Percentiles rank a stretch among this genome's conserved stretches.
phyloP scores from a whole-genome alignment of 768 basidiomycete genomes.

The Leccinum longicurvipes region DNA sequence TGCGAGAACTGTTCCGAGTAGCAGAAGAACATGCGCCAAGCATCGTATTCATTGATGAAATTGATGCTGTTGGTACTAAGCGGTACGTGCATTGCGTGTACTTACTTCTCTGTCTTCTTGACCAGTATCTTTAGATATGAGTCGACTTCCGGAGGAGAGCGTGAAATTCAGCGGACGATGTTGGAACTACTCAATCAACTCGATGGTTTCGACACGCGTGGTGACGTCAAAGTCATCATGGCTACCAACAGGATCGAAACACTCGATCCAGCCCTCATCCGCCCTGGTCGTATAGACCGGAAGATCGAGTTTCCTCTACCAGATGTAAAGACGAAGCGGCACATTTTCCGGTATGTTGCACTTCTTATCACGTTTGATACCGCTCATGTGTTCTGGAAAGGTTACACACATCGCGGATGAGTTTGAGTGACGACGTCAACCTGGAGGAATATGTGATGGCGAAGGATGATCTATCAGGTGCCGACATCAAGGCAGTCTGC shows the following conservation, averaged over 20 bases:
- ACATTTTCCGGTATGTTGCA: conserved; percentile 81
- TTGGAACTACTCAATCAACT: conserved; percentile 97
- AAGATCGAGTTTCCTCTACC: conserved; percentile 99
- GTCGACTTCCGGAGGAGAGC: conserved; percentile 96
- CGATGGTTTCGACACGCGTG: conserved; percentile 98
- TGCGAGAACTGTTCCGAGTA: conserved; percentile 93
- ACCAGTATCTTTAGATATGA: conserved; percentile 65
- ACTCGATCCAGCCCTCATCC: conserved; percentile 95
- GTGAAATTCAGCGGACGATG: conserved; percentile 99
- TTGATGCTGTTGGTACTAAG: conserved; percentile 97
- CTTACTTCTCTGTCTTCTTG: conserved; percentile 2
- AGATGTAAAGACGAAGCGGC: conserved; percentile 97
- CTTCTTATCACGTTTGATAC: neutral
- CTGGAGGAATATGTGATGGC: conserved; percentile 93
- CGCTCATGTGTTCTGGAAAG: conserved; percentile 34
- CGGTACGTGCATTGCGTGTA: conserved; percentile 50
- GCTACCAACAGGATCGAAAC: conserved; percentile 98
- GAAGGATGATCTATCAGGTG: conserved; percentile 95
- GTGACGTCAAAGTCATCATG: conserved; percentile 99
- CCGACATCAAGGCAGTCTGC: conserved; percentile 98
- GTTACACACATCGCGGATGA: conserved; percentile 95
- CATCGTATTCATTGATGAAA: conserved; percentile 99
- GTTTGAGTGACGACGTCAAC: conserved; percentile 80
- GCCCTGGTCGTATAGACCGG: conserved; percentile 96
- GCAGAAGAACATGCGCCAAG: conserved; percentile 98